Evolutionary conservation across 2,329 filamentous ascomycete species (phyloP), one percentile per base, ranked within the genome.

Genomic region (Calonectria naviculata): DNA sequence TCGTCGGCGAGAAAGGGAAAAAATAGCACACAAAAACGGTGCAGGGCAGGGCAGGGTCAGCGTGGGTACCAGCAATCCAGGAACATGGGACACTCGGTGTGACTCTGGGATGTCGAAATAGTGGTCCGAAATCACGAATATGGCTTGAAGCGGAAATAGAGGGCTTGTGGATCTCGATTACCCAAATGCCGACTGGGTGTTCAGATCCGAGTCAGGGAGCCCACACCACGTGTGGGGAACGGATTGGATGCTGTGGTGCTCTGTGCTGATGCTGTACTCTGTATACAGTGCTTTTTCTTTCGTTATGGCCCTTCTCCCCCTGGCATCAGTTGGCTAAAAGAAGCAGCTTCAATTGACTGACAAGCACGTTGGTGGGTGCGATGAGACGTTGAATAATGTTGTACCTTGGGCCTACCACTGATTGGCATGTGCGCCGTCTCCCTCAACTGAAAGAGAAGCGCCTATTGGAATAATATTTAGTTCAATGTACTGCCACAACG

Each of bases 71-170:
- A 69, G 28, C 52, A 29, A 63, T 46, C 58, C 65, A 71, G 65
- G 54, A 70, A 64, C 42, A 47, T 71, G 63, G 68, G 65, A 64
- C 34, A 31, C n/a, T 69, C 54, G 65, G 68, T 58, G 60, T 62
- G 24, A 47, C 68, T 70, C 63, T 36, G 52, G n/a, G 70, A 75
- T 56, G 73, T 74, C 67, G 75, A 75, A 72, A 76, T 76, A 46
- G 44, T 38, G 58, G 64, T 24, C 47, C 28, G 49, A 42, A 58
- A 76, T 76, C 71, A 70, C 74, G 75, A 41, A 69, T 73, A 73
- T 44, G 28, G 42, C 36, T 8, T 54, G 36, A 56, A 56, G 60
- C 52, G 52, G 52, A 67, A 38, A 61, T 68, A 64, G 42, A 46
- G 21, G 31, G 13, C 47, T 36, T 28, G 67, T 63, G 74, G 65